phyloP scores from a whole-genome alignment of 139 green algal species.

The Coelastrella sp. region DNA sequence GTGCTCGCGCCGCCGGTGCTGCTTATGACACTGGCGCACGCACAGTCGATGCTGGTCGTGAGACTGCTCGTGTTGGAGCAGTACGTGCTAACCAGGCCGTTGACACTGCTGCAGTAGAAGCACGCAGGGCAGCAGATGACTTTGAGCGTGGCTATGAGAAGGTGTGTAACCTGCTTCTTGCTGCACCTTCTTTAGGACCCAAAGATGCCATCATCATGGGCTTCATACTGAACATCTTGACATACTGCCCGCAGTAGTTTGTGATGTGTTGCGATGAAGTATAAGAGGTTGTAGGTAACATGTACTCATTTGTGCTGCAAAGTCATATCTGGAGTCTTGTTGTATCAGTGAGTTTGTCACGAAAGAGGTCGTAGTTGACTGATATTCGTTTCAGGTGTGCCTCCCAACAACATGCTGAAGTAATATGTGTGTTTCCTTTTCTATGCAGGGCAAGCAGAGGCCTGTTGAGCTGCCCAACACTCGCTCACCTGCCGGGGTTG shows the following conservation, averaged over 20 bases:
- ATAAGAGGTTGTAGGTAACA: too few relatives aligned
- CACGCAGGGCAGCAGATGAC: slow-evolving; percentile 1
- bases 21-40: background rate
- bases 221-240: background rate
- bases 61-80: background rate
- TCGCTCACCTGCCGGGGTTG: slow-evolving; percentile 2
- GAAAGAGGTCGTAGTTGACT: background rate
- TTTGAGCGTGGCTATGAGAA: slow-evolving; percentile 24
- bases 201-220: background rate
- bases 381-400: background rate
- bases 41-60: background rate
- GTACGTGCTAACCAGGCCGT: background rate
- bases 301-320: too few relatives aligned
- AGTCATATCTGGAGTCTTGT: too few relatives aligned
- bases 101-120: background rate
- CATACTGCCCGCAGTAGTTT: too few relatives aligned
- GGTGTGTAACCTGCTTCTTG: background rate
- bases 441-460: slow-evolving; percentile 37
- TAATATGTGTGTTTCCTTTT: background rate
- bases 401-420: background rate
- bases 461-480: slow-evolving; percentile 23
- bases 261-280: too few relatives aligned
- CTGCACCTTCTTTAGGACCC: background rate
- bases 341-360: too few relatives aligned
- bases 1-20: background rate